These are phyloP conservation scores for Hyphopichia buzzinii DNA, from an alignment of 1,139 yeast genomes.

Conservation along the genomic window DNA sequence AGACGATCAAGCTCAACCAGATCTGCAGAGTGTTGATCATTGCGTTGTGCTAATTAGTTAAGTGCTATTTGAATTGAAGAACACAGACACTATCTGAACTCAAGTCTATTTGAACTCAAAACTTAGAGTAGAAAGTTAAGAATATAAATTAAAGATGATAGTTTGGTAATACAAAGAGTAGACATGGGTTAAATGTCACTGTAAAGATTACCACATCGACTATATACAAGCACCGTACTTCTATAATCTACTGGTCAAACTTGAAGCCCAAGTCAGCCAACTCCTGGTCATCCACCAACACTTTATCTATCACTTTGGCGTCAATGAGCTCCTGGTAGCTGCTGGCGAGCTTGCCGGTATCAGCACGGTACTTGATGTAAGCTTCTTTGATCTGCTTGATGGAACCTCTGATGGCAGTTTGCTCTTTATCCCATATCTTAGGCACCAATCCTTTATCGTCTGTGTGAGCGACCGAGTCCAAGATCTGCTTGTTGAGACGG, in stretches of 20 bases:
- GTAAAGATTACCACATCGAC: too few species aligned
- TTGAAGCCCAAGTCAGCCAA: constrained; percentile 15
- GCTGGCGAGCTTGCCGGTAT: constrained; percentile 27
- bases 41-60: too few species aligned
- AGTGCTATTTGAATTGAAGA: too few species aligned
- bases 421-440: constrained; percentile 35
- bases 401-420: constrained; percentile 29
- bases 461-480: constrained; percentile 20
- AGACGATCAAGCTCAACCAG: too few species aligned
- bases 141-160: too few species aligned
- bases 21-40: too few species aligned
- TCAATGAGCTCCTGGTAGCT: constrained; percentile 31
- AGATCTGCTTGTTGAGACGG: constrained; percentile 35
- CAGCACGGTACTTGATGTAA: constrained; percentile 27
- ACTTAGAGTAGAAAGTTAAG: too few species aligned
- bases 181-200: too few species aligned
- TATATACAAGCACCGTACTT: too few species aligned
- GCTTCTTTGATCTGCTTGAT: constrained; percentile 36
- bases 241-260: constrained; percentile 6
- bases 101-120: too few species aligned
- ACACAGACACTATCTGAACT: too few species aligned
- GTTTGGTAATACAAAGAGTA: too few species aligned
- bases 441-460: constrained; percentile 31
- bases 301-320: constrained; percentile 17
- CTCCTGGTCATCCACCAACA: constrained; percentile 17